phyloP scores from a whole-genome alignment of 495 filamentous ascomycete species.

The Penicillium crystallinum region DNA sequence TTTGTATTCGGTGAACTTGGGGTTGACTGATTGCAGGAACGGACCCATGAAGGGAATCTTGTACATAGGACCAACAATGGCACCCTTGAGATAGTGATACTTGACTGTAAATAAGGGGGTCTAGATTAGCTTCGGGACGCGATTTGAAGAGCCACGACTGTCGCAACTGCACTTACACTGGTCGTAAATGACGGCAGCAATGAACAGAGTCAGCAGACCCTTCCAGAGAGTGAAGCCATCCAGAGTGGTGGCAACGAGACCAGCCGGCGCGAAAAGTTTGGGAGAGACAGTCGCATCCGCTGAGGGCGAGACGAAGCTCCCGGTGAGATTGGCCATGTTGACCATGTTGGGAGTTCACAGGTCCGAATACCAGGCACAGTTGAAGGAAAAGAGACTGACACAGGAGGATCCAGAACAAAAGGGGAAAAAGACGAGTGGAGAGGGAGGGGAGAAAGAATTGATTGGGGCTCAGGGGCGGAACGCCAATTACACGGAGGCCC shows the following conservation, averaged over 20 bases:
- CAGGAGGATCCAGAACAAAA: constrained; percentile 6
- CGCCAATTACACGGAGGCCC: constrained; percentile 13
- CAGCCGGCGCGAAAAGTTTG: constrained; percentile 38
- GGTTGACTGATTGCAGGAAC: constrained; percentile 87
- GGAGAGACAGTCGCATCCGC: constrained; percentile 59
- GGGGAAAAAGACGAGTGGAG: constrained; percentile 13
- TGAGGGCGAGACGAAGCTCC: constrained; percentile 70
- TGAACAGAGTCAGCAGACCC: constrained; percentile 58
- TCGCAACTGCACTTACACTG: constrained; percentile 56
- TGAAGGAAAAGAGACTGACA: background rate
- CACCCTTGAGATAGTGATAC: constrained; percentile 82
- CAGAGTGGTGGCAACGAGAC: constrained; percentile 40
- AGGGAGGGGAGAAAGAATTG: constrained; percentile 10
- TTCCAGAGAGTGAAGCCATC: constrained; percentile 59
- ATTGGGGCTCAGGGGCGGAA: constrained; percentile 26
- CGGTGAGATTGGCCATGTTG: constrained; percentile 59
- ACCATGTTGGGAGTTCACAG: background rate
- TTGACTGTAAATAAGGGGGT: constrained; percentile 51
- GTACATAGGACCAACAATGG: constrained; percentile 72
- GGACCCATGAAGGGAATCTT: constrained; percentile 96
- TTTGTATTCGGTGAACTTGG: constrained; percentile 85
- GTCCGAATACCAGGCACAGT: background rate
- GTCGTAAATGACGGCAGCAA: constrained; percentile 73
- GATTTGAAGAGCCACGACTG: background rate
- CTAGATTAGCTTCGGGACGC: constrained; percentile 2